Base-by-base conservation (phyloP, 345 rosid species). In the Nasturtium officinale region DNA sequence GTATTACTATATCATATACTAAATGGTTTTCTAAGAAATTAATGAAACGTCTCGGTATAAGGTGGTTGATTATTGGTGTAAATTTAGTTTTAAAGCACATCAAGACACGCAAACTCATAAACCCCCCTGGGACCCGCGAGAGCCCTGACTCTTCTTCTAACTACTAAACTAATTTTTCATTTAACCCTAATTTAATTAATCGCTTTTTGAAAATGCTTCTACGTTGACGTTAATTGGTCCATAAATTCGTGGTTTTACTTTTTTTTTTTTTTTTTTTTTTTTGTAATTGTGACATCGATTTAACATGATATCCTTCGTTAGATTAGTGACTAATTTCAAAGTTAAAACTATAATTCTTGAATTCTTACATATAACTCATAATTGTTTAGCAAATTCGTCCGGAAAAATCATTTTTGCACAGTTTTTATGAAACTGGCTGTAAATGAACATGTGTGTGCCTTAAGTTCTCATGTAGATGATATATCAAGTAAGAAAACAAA, bases 21-120 rank as follows among this genome's bases (percentile, higher is more conserved):
- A n/a, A 46, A 23, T 23, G 17, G 11, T 16, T 7, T 20, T 38
- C 18, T 11, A 47, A 56, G 33, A 52, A 61, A 68, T 21, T 2
- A 69, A 62, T 61, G 1, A 69, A 53, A 46, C 35, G 65, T 76
- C 67, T 56, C 26, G 67, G 71, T 63, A 70, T 63, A 70, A 40
- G 80, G 80, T 77, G 40, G 80, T 71, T 71, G 80, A 58, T 71
- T 71, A 71, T 77, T 65, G 77, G 80, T 71, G 67, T 71, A 40
- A 48, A 71, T 42, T 42, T 77, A 71, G 77, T 77, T 71, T 57
- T 30, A 71, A 77, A 77, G 77, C 11, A 65, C 80, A 64, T n/a
- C 56, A 71, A 77, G 63, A 48, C 80, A 77, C 80, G 80, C 77
- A 71, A 77, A 57, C 72, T 45, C 69, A 7, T 56, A 0, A 50